These are phyloP conservation scores for Carex cristatella DNA, from an alignment of 176 grass and related monocot species.

Conservation along the genomic window DNA sequence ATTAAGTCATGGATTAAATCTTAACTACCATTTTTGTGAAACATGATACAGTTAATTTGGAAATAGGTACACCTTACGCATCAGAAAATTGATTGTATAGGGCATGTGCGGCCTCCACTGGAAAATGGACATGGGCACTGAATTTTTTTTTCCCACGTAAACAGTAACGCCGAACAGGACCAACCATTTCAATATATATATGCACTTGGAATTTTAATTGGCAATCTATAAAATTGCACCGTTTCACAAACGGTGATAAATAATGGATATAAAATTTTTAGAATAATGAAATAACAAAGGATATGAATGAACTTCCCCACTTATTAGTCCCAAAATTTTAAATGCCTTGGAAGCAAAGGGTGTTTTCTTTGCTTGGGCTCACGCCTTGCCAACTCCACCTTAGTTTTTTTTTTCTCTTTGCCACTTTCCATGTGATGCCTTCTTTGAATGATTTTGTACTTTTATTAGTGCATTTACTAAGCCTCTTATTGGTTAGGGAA, in stretches of 20 bases:
- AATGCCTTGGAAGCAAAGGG: conserved; percentile 24
- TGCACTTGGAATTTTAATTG: not conserved
- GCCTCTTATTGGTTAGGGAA: conserved; percentile 14
- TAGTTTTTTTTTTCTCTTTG: not conserved
- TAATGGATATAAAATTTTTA: not conserved
- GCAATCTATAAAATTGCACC: not conserved
- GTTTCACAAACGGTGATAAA: not conserved
- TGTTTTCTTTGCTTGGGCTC: conserved; percentile 19
- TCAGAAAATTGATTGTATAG: not conserved
- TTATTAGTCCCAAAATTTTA: not conserved
- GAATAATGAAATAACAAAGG: not conserved
- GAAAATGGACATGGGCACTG: no score
- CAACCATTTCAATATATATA: not conserved
- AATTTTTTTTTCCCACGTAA: no score
- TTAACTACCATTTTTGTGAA: not conserved
- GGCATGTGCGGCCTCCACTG: no score
- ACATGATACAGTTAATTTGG: not conserved
- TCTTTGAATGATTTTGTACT: conserved; percentile 15
- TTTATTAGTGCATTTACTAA: conserved; percentile 13
- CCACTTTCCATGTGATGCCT: conserved; percentile 19
- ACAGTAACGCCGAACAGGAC: no score
- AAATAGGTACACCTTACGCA: not conserved
- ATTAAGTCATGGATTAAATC: not conserved
- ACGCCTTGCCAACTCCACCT: conserved; percentile 16
- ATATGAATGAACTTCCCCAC: not conserved